Base-by-base conservation (phyloP, 2,329 filamentous ascomycete species). In the Cladophialophora psammophila region DNA sequence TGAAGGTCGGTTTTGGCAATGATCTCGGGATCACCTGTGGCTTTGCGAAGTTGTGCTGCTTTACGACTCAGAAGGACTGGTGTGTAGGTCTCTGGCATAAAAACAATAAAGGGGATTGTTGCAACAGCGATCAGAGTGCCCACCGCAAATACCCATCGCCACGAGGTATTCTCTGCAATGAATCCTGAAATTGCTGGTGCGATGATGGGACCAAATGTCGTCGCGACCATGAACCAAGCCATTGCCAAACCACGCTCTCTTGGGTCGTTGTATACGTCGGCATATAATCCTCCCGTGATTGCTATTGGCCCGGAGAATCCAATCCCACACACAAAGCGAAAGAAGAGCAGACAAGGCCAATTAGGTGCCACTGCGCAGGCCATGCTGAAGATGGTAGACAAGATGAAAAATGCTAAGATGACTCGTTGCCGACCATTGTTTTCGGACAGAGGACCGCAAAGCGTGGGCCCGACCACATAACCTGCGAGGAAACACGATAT, bases 1-100 rank as follows among this genome's bases (percentile, higher is more conserved):
- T 91, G 87, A 26, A 91, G 78, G 74, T 92, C 89, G 58, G 87
- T 83, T 0, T 87, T 85, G 1, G 90, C 86, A 60, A 87, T 80
- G 60, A 79, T 84, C 67, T 82, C 78, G 48, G 78, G 75, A 55
- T 82, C 80, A 0, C 84, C 86, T 34, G 87, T 84, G 35, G 82
- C 81, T 72, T 84, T 86, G 69, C 88, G 85, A 38, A 91, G 76
- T 57, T 80, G 81, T 35, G 79, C 78, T 1, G 91, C 90, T 13
- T 87, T 82, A 31, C 80, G 80, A 60, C 82, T 81, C 20, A 90
- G 79, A 10, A 90, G 80, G 3, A 87, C 80, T 0, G 88, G 88
- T 0, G 79, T 84, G 71, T 85, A 89, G 0, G 87, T 90, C 76
- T 91, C 88, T 15, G 88, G 89, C 65, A 92, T 82, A 67, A 89